Conservation (phyloP, 345 rosid species). For the Hypericum perforatum region DNA sequence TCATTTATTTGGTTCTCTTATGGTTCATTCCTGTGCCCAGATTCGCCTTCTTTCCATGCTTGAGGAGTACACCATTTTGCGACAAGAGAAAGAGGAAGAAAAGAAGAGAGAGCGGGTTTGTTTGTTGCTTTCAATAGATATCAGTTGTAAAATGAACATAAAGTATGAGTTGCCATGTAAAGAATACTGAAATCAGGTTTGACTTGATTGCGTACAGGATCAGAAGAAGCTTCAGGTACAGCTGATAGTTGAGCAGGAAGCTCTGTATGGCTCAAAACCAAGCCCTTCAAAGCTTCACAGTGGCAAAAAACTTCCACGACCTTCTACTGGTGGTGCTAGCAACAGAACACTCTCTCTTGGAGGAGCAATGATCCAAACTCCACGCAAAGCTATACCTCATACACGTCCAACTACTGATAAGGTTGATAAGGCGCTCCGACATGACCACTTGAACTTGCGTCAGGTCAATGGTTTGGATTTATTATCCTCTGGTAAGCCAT, state of each 20-base stretch:
- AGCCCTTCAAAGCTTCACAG: constrained; percentile 83
- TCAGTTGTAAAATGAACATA: background rate
- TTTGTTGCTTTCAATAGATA: background rate
- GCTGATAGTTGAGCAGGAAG: constrained; percentile 90
- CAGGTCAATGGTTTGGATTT: constrained; percentile 37
- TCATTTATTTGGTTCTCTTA: too few relatives aligned
- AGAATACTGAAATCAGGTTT: background rate
- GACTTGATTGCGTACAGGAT: constrained; percentile 38
- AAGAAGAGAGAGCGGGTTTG: constrained; percentile 66
- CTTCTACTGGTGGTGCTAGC: constrained; percentile 70
- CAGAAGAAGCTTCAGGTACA: constrained; percentile 48
- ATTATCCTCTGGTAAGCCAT: constrained; percentile 46
- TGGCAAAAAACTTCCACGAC: constrained; percentile 62
- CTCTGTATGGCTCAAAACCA: constrained; percentile 87
- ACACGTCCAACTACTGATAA: constrained; percentile 31
- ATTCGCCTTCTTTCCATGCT: constrained; percentile 83
- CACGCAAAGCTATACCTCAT: constrained; percentile 5
- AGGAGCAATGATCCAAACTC: constrained; percentile 58
- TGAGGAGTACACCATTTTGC: constrained; percentile 62
- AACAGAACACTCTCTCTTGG: constrained; percentile 73
- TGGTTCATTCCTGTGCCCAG: constrained; percentile 23
- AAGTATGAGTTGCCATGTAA: background rate
- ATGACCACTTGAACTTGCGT: constrained; percentile 25
- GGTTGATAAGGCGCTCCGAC: constrained; percentile 33
- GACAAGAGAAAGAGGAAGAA: constrained; percentile 96